These are phyloP conservation scores for Saccharomycopsis babjevae DNA, from an alignment of 805 yeast species.

Conservation along the genomic window DNA sequence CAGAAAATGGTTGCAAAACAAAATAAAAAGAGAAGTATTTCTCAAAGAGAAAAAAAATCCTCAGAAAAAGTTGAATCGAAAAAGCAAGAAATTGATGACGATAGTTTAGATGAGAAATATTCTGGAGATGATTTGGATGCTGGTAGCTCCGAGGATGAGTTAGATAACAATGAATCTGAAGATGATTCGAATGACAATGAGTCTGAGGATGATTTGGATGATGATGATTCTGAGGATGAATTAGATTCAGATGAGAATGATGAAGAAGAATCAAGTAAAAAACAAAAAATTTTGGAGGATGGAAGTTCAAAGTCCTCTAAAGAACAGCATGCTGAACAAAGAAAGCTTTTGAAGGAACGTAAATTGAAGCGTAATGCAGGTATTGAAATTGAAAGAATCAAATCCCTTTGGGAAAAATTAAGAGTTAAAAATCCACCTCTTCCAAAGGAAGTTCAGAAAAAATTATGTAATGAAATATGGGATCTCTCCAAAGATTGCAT, in stretches of 20 bases:
- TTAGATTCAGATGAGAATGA: slow-evolving; percentile 11
- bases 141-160: slow-evolving; percentile 19
- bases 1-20: not conserved
- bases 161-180: too few species aligned
- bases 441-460: slow-evolving; percentile 65
- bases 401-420: slow-evolving; percentile 81
- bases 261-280: slow-evolving; percentile 25
- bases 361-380: slow-evolving; percentile 86
- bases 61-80: not conserved
- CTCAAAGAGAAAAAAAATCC: not conserved
- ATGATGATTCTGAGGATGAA: slow-evolving; percentile 20
- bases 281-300: slow-evolving; percentile 24
- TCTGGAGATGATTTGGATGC: slow-evolving; percentile 26
- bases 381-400: slow-evolving; percentile 70
- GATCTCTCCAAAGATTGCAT: slow-evolving; percentile 64
- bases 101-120: slow-evolving; percentile 18
- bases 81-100: not conserved
- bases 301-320: slow-evolving; percentile 36
- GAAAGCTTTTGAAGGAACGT: slow-evolving; percentile 66
- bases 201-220: slow-evolving; percentile 26
- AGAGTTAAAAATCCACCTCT: slow-evolving; percentile 78
- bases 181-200: slow-evolving; percentile 19
- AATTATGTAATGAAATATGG: slow-evolving; percentile 79
- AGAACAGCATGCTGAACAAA: slow-evolving; percentile 77
- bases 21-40: not conserved